Conservation (phyloP, 345 rosid species). For the Excoecaria cochinchinensis region DNA sequence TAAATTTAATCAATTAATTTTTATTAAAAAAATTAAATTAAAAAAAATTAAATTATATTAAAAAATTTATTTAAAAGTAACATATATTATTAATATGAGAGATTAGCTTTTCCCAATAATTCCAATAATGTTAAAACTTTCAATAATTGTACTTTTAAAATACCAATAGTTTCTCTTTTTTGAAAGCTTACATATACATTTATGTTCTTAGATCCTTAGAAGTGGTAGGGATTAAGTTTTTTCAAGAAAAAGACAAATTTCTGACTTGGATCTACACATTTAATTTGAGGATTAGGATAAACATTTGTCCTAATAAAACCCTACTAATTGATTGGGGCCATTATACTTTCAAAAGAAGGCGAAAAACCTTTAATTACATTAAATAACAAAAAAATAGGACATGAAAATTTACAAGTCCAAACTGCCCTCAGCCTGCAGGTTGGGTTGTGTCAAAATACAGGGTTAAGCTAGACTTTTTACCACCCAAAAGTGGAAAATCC, state of each 20-base stretch:
- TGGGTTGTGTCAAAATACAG: background rate
- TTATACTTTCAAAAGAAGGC: background rate
- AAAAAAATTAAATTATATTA: too few species aligned
- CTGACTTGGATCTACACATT: constrained; percentile 13
- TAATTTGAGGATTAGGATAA: background rate
- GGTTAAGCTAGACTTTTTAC: background rate
- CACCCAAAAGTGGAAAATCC: background rate
- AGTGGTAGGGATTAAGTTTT: background rate
- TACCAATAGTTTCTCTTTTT: too few species aligned
- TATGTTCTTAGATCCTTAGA: too few species aligned
- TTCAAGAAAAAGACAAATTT: constrained; percentile 19
- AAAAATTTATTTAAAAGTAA: too few species aligned
- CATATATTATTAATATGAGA: too few species aligned
- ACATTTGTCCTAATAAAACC: background rate
- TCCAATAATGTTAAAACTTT: too few species aligned
- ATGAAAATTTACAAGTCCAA: background rate
- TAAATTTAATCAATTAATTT: too few species aligned
- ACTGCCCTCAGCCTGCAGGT: background rate
- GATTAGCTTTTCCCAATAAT: too few species aligned
- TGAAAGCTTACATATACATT: too few species aligned
- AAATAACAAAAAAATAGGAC: too few species aligned
- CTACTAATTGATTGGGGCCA: background rate
- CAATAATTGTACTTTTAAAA: too few species aligned
- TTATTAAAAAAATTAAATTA: too few species aligned
- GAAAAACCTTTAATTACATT: background rate